Evolutionary conservation across 108 stramenopile genomes (phyloP), one percentile per base, ranked within the genome.

Genomic region (Nitzschia palea): DNA sequence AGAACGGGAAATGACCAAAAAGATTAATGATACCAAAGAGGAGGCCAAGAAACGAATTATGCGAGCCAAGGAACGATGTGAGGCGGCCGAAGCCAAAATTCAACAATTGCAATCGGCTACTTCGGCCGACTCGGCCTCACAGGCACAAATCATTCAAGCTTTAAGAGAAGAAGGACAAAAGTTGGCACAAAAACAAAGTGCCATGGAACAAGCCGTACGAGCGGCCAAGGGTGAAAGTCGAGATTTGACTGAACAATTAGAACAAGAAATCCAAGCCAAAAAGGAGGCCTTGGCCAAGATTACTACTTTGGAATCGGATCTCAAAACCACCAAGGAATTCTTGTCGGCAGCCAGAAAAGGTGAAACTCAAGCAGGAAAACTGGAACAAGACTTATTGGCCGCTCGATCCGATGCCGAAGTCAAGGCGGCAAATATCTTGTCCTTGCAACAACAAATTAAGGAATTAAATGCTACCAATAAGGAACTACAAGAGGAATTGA

Each of bases 141-240:
- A 91, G 58, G 76, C 69, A 1, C 77, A 77, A 37, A 65, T 91
- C 31, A 87, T 92, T 54, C 25, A 69, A 14, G 91, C 76, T 0
- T 59, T 92, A 8, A 74, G 87, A 15, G 82, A 73, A 23, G 91
- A 92, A 69, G 91, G 91, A 61, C 80, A 89, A 63, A 72, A 77
- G 37, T 55, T 92, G 52, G 88, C 88, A 22, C 63, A 55, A 27
- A 92, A 89, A 47, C 91, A 92, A 57, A 62, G 78, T 33, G 74
- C 78, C 40, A 92, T 92, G 91, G 91, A 92, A 55, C 76, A 86
- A 62, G 73, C 82, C 0, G 87, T 92, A 17, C 80, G 91, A 51
- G 75, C 64, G 12, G 88, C 91, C 22, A 78, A 76, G 48, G 69
- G 71, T 3, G 85, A 89, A 62, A 73, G 77, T 6, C 76, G 91